Conservation (phyloP, 2,329 filamentous ascomycete genomes). For the Aspergillus awamori region DNA sequence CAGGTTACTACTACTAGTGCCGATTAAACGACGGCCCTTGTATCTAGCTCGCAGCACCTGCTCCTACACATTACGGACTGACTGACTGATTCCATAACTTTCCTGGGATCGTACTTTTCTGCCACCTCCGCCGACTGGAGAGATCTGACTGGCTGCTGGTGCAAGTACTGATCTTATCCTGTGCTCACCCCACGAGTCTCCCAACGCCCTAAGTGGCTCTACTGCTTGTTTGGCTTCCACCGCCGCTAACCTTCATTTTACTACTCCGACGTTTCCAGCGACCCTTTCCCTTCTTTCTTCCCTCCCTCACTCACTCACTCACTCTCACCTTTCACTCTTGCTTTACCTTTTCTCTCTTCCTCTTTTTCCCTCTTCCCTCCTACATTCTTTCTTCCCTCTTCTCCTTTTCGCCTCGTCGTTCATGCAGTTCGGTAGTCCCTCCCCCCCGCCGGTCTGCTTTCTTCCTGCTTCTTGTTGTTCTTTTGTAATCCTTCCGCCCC, state of each 20-base stretch:
- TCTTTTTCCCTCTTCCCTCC: slow-evolving; percentile 7
- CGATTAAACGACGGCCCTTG: too few species aligned
- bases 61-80: not conserved
- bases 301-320: slow-evolving; percentile 7
- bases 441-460: not conserved
- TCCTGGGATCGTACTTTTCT: slow-evolving; percentile 7
- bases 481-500: slow-evolving; percentile 11
- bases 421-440: not conserved
- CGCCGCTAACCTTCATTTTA: slow-evolving; percentile 24
- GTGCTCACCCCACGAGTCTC: slow-evolving; percentile 23
- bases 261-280: slow-evolving; percentile 19
- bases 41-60: not conserved
- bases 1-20: too few species aligned
- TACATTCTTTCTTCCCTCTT: not conserved
- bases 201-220: slow-evolving; percentile 32
- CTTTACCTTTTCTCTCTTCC: slow-evolving; percentile 10
- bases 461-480: slow-evolving; percentile 17
- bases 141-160: slow-evolving; percentile 8
- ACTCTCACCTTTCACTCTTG: not conserved
- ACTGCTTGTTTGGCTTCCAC: slow-evolving; percentile 32
- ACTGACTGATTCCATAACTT: slow-evolving; percentile 1
- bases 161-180: slow-evolving; percentile 18
- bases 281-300: slow-evolving; percentile 17
- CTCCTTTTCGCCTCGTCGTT: not conserved
- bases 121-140: slow-evolving; percentile 10